phyloP scores from a whole-genome alignment of 345 rosid species.

The Ceriops decandra region DNA sequence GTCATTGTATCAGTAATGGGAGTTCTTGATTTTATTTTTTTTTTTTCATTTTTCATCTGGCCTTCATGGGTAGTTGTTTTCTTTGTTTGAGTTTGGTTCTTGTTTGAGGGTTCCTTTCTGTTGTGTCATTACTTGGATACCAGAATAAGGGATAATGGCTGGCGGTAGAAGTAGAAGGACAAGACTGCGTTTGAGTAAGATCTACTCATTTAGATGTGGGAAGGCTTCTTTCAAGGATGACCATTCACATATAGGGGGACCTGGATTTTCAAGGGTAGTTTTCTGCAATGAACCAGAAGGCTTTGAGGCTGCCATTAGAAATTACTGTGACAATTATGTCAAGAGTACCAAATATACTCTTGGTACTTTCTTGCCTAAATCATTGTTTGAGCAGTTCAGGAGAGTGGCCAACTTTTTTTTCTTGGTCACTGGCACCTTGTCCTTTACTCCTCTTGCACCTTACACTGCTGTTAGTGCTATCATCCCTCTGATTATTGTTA shows the following conservation, averaged over 20 bases:
- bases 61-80: not conserved
- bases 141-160: constrained; percentile 33
- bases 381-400: constrained; percentile 93
- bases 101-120: no score
- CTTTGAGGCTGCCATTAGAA: constrained; percentile 48
- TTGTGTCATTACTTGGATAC: not conserved
- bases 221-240: constrained; percentile 57
- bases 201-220: constrained; percentile 61
- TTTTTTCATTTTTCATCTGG: not conserved
- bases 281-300: constrained; percentile 70
- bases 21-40: not conserved
- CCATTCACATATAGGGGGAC: constrained; percentile 70
- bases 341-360: constrained; percentile 73
- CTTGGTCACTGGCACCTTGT: constrained; percentile 60
- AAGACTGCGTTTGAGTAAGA: constrained; percentile 61
- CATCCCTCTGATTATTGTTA: constrained; percentile 65
- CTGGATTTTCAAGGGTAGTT: constrained; percentile 83
- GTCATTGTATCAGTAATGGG: not conserved
- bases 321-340: constrained; percentile 58
- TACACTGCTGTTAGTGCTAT: constrained; percentile 66
- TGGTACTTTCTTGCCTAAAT: constrained; percentile 79
- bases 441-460: constrained; percentile 77
- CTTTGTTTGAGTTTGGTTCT: not conserved
- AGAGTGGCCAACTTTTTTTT: constrained; percentile 93
- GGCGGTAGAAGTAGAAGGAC: constrained; percentile 48